phyloP scores from a whole-genome alignment of 108 stramenopile genomes.

The Pseudonitzschia multistriata region DNA sequence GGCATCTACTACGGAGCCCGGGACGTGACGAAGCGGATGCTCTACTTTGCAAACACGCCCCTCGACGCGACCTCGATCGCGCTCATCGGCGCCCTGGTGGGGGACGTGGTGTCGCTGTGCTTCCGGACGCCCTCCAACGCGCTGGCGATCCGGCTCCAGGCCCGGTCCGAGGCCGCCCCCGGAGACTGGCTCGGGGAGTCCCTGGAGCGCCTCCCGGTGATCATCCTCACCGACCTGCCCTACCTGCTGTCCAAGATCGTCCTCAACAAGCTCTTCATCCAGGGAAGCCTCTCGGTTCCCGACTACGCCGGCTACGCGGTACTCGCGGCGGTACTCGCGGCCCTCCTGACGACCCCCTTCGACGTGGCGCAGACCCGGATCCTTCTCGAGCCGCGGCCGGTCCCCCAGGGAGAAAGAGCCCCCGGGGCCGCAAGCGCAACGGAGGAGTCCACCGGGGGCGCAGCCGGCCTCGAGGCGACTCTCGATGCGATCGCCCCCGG shows the following conservation, averaged over 20 bases:
- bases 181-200: slow-evolving; percentile 74
- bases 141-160: slow-evolving; percentile 63
- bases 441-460: slow-evolving; percentile 31
- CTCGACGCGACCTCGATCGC: slow-evolving; percentile 41
- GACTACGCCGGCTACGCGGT: slow-evolving; percentile 62
- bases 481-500: not conserved
- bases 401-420: slow-evolving; percentile 14
- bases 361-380: slow-evolving; percentile 83
- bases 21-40: slow-evolving; percentile 61
- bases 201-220: slow-evolving; percentile 55
- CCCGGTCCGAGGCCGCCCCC: slow-evolving; percentile 30
- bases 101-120: slow-evolving; percentile 63
- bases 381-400: slow-evolving; percentile 44
- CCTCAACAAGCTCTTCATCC: slow-evolving; percentile 59
- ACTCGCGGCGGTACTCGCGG: slow-evolving; percentile 59
- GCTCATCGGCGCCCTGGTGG: slow-evolving; percentile 53
- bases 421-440: slow-evolving; percentile 10
- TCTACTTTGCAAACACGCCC: slow-evolving; percentile 35
- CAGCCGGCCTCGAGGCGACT: not conserved
- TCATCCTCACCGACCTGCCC: slow-evolving; percentile 60
- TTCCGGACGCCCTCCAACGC: slow-evolving; percentile 78
- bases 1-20: slow-evolving; percentile 79
- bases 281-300: slow-evolving; percentile 55
- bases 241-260: slow-evolving; percentile 65
- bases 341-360: slow-evolving; percentile 82